Conservation (phyloP, 768 basidiomycete species). For the Tulasnella sp. region DNA sequence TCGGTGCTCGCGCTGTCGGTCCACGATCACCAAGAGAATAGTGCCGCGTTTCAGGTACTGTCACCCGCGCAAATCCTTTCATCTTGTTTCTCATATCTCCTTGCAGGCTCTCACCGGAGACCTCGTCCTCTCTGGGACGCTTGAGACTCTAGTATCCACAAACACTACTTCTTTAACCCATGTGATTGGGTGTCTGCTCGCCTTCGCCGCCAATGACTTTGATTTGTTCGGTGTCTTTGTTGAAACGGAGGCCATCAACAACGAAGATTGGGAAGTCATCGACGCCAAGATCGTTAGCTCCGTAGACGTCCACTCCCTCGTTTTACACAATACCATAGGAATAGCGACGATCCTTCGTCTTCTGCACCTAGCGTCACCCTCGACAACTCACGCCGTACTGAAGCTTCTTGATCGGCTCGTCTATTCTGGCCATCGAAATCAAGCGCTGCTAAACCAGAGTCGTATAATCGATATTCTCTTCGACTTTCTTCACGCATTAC, state of each 20-base stretch:
- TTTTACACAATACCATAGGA: conserved; percentile 52
- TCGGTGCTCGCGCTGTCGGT: conserved; percentile 67
- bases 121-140: conserved; percentile 61
- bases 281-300: conserved; percentile 13
- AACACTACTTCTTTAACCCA: conserved; percentile 55
- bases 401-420: conserved; percentile 68
- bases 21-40: conserved; percentile 58
- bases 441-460: conserved; percentile 63
- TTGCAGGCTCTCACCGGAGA: conserved; percentile 64
- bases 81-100: background rate
- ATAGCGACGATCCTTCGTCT: conserved; percentile 63
- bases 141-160: conserved; percentile 54
- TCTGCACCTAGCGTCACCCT: conserved; percentile 46
- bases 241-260: conserved; percentile 36
- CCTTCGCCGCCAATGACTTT: conserved; percentile 69
- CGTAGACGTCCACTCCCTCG: background rate
- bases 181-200: conserved; percentile 68
- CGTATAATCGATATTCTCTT: conserved; percentile 61
- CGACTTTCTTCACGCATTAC: conserved; percentile 47
- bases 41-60: conserved; percentile 68
- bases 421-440: conserved; percentile 66
- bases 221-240: conserved; percentile 60
- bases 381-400: conserved; percentile 57
- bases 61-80: conserved; percentile 1
- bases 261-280: background rate